Evolutionary conservation across 768 basidiomycete genomes (phyloP).

Genomic region (Leccinum aurantiacum): DNA sequence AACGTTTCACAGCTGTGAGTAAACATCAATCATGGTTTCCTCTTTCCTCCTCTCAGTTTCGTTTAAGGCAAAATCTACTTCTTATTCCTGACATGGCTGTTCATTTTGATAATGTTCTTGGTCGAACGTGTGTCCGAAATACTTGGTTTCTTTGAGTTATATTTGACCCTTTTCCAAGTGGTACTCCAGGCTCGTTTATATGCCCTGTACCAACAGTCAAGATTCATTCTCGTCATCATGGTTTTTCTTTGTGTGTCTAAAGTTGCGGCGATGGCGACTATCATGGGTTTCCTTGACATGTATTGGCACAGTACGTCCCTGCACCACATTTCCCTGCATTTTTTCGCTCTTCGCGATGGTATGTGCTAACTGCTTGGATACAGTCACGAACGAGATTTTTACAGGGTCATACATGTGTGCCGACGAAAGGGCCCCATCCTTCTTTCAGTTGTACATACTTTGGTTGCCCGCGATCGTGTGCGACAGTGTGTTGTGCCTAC

Average conservation of each 20-base stretch:
- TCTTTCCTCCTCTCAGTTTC: background rate
- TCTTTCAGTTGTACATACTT: conserved; percentile 3
- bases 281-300: conserved; percentile 7
- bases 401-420: conserved; percentile 8
- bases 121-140: conserved; percentile 4
- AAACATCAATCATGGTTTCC: background rate
- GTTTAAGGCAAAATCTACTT: conserved; percentile 9
- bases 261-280: conserved; percentile 6
- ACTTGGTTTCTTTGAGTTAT: background rate
- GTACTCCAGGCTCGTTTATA: conserved; percentile 17
- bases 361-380: no score
- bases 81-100: conserved; percentile 5
- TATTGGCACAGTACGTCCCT: conserved; percentile 5
- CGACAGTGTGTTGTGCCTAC: conserved; percentile 5
- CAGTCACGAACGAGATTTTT: background rate
- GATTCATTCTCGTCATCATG: conserved; percentile 7
- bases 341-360: background rate
- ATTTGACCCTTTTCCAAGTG: conserved; percentile 3
- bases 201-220: conserved; percentile 10
- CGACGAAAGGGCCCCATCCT: background rate
- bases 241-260: conserved; percentile 5
- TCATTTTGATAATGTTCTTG: background rate
- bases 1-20: background rate
- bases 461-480: conserved; percentile 12
- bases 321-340: background rate